These are phyloP conservation scores for Hypoxylon sp. DNA, from an alignment of 2,329 filamentous ascomycete genomes.

Conservation along the genomic window DNA sequence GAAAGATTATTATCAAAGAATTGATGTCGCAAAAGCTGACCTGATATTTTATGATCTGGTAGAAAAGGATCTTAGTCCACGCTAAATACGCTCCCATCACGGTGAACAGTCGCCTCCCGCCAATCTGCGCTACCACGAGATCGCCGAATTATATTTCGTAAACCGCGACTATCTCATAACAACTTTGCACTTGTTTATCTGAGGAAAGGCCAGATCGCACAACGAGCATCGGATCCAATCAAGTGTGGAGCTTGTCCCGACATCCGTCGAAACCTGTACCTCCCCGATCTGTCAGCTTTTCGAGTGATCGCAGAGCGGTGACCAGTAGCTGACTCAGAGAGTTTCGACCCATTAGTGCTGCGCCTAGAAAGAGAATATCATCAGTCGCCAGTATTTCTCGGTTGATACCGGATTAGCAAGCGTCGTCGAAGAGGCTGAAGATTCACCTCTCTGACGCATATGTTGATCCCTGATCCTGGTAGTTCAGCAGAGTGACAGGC, in stretches of 20 bases:
- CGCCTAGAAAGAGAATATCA: conserved; percentile 30
- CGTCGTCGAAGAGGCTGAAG: conserved; percentile 42
- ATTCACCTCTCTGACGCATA: conserved; percentile 37
- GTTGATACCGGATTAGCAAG: conserved; percentile 31
- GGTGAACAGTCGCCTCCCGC: conserved; percentile 11
- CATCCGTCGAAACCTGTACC: conserved; percentile 42
- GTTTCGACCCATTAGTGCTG: conserved; percentile 18
- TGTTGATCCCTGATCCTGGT: conserved; percentile 42
- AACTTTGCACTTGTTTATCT: conserved; percentile 50
- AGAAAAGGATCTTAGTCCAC: conserved; percentile 9
- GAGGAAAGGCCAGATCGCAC: conserved; percentile 46
- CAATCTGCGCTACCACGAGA: conserved; percentile 19
- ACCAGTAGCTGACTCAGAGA: conserved; percentile 48
- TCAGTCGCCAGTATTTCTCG: conserved; percentile 31
- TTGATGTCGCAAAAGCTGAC: conserved; percentile 29
- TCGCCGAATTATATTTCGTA: conserved; percentile 35
- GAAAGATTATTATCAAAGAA: conserved; percentile 23
- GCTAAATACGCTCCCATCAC: conserved; percentile 7
- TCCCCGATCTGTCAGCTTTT: conserved; percentile 45
- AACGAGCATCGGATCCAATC: conserved; percentile 49
- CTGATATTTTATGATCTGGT: conserved; percentile 18
- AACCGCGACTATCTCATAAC: conserved; percentile 46
- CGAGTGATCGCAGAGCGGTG: conserved; percentile 42
- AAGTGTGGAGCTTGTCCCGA: conserved; percentile 47
- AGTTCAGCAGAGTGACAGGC: conserved; percentile 32